Evolutionary conservation across 306 rosid genomes (phyloP).

Genomic region (Dryas octopetala): DNA sequence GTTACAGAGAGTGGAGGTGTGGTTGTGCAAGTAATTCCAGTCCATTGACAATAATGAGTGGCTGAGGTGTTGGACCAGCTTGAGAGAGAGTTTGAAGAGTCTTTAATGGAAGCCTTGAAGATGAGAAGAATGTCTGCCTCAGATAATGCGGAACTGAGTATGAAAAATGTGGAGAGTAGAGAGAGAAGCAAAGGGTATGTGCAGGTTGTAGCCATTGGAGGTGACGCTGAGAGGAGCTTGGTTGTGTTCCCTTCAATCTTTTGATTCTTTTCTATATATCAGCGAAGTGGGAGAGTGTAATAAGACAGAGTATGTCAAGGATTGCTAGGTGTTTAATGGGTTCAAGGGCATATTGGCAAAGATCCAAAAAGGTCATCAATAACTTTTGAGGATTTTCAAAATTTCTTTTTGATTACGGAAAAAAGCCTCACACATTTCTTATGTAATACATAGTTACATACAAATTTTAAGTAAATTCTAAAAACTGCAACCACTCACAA

Average conservation of each 20-base stretch:
- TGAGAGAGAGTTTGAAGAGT: conserved; percentile 57
- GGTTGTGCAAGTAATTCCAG: conserved; percentile 64
- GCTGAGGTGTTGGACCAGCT: conserved; percentile 69
- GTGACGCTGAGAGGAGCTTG: conserved; percentile 36
- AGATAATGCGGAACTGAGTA: conserved; percentile 41
- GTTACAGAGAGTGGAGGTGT: conserved; percentile 50
- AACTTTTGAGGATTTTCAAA: conserved; percentile 33
- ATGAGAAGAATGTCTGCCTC: conserved; percentile 59
- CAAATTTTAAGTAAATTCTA: too few relatives aligned
- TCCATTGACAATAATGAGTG: conserved; percentile 73
- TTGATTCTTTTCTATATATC: conserved; percentile 32
- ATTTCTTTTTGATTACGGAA: not conserved
- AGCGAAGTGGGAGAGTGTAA: conserved; percentile 26
- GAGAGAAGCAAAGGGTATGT: conserved; percentile 49
- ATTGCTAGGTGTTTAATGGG: conserved; percentile 29
- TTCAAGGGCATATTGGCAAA: conserved; percentile 25
- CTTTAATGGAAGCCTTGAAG: conserved; percentile 75
- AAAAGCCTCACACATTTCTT: too few relatives aligned
- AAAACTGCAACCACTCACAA: too few relatives aligned
- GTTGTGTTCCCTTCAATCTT: conserved; percentile 23
- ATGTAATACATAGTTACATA: too few relatives aligned
- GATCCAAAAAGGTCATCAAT: conserved; percentile 32
- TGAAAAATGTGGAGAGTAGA: conserved; percentile 30
- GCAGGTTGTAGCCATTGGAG: conserved; percentile 62
- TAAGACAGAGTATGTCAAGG: conserved; percentile 11